Evolutionary conservation across 2,329 filamentous ascomycete genomes (phyloP).

Genomic region (Paramyrothecium roridum): DNA sequence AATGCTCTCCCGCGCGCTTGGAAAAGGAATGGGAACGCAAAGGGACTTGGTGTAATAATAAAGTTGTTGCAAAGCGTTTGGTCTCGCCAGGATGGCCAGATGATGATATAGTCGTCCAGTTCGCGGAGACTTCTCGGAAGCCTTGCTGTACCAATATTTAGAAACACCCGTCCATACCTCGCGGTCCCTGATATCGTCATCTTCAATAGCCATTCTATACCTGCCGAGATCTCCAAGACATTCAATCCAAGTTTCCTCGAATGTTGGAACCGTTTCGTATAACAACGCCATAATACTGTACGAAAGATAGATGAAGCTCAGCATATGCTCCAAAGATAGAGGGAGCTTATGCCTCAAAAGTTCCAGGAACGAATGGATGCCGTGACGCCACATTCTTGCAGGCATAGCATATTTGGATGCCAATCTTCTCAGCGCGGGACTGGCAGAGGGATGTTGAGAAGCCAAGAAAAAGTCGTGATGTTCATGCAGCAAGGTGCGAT

Average conservation of each 20-base stretch:
- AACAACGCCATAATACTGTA: conserved; percentile 89
- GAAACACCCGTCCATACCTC: conserved; percentile 82
- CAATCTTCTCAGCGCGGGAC: conserved; percentile 61
- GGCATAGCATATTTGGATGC: conserved; percentile 88
- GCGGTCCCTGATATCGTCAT: conserved; percentile 69
- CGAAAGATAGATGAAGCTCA: conserved; percentile 82
- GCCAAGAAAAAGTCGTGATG: conserved; percentile 87
- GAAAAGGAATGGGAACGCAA: conserved; percentile 65
- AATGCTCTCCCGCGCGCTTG: conserved; percentile 66
- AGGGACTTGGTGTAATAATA: conserved; percentile 71
- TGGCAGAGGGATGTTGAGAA: conserved; percentile 79
- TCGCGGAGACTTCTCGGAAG: conserved; percentile 71
- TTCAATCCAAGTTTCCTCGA: conserved; percentile 90
- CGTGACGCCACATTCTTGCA: conserved; percentile 89
- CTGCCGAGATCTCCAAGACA: conserved; percentile 83
- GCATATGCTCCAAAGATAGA: conserved; percentile 79
- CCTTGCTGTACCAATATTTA: conserved; percentile 79
- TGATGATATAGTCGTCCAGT: conserved; percentile 86
- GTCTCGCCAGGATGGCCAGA: conserved; percentile 72
- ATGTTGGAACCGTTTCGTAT: conserved; percentile 79
- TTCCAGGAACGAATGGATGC: conserved; percentile 83
- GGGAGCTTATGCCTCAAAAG: conserved; percentile 72
- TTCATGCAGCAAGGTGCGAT: conserved; percentile 77
- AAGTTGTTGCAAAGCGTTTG: conserved; percentile 66
- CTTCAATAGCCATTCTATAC: conserved; percentile 88